Percentiles rank a stretch among this genome's conserved stretches.
Conservation (phyloP, 2,329 filamentous ascomycete genomes). For the Verticillium dahliae region DNA sequence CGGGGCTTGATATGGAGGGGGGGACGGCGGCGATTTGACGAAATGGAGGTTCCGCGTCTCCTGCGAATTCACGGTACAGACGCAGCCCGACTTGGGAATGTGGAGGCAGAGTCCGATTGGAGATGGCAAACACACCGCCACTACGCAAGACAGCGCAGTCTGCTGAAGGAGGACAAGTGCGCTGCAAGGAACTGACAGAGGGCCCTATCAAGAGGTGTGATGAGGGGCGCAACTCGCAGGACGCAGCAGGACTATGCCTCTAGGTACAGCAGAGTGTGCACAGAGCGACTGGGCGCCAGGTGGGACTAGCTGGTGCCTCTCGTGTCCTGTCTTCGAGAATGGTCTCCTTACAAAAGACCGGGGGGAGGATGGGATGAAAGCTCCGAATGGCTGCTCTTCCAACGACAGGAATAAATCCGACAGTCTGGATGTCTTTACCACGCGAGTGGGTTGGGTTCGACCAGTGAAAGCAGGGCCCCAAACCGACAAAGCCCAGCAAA, state of each 20-base stretch:
- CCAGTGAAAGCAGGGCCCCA: background rate
- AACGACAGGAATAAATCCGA: background rate
- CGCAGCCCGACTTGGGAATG: background rate
- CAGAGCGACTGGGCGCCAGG: constrained; percentile 1
- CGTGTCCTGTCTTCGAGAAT: background rate
- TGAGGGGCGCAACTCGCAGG: background rate
- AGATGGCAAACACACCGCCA: background rate
- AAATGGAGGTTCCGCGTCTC: background rate
- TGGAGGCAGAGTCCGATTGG: background rate
- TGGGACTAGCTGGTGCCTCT: constrained; percentile 3
- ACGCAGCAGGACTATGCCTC: background rate
- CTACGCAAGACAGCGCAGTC: background rate
- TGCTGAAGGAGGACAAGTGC: background rate
- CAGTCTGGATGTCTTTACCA: background rate
- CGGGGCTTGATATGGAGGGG: background rate
- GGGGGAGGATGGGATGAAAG: background rate
- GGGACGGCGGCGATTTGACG: background rate
- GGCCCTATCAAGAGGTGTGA: background rate
- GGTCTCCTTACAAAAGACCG: background rate
- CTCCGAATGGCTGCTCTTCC: background rate
- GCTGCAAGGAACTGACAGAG: background rate
- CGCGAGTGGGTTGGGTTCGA: background rate
- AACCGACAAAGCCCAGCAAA: background rate
- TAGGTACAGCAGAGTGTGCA: background rate
- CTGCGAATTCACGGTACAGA: background rate